Evolutionary conservation across 257 asterid genomes (phyloP).

Genomic region (Jasminum sambac): DNA sequence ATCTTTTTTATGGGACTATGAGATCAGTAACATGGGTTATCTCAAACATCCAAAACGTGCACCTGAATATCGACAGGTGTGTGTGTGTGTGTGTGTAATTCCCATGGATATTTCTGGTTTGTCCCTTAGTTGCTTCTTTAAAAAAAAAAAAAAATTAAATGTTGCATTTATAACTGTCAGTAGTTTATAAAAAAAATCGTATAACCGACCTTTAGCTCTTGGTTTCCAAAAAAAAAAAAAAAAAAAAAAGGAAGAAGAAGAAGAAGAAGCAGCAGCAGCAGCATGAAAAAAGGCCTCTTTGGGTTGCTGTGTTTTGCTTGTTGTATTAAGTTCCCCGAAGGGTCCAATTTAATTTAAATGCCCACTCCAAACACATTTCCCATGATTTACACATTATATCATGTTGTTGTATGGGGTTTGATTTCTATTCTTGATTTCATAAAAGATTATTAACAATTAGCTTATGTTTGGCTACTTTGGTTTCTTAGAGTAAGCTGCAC

Average conservation of each 20-base stretch:
- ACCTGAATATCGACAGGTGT: slow-evolving; percentile 86
- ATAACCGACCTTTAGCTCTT: no score
- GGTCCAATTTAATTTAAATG: not conserved
- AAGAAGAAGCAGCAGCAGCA: no score
- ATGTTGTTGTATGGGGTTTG: not conserved
- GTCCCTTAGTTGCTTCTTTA: slow-evolving; percentile 5
- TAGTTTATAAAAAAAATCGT: no score
- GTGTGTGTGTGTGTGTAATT: slow-evolving; percentile 34
- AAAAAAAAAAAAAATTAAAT: no score
- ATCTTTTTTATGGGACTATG: slow-evolving; percentile 90
- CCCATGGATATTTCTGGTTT: not conserved
- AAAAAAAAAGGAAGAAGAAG: no score
- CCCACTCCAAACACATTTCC: not conserved
- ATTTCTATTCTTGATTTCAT: not conserved
- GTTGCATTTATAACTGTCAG: not conserved
- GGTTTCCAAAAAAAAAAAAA: no score
- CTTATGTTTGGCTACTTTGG: no score
- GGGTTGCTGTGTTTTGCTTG: not conserved
- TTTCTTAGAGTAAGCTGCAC: no score
- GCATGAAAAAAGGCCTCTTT: not conserved
- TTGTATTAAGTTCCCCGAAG: not conserved
- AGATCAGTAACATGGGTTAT: slow-evolving; percentile 66
- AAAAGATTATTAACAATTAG: not conserved
- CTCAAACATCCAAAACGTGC: slow-evolving; percentile 74
- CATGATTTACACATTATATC: not conserved